These are phyloP conservation scores for Senecio squalidus DNA, from an alignment of 140 eudicot species.

Conservation along the genomic window DNA sequence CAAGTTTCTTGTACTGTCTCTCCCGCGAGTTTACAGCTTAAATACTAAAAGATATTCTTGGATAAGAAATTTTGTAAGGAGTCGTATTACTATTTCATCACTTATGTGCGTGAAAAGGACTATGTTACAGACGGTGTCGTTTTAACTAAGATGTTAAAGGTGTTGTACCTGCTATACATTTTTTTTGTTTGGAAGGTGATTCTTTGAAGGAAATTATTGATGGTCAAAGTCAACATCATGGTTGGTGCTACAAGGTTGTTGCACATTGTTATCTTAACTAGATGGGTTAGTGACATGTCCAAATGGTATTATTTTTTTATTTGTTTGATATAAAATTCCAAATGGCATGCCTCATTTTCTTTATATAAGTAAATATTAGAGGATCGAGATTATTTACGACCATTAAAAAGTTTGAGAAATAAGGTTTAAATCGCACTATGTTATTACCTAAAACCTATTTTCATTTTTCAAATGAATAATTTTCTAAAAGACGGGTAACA, in stretches of 20 bases:
- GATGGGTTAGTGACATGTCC: not conserved
- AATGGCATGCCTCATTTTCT: not conserved
- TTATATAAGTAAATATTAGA: too few relatives aligned
- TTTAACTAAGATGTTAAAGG: too few relatives aligned
- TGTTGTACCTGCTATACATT: not conserved
- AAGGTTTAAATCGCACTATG: too few relatives aligned
- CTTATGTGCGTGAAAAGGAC: not conserved
- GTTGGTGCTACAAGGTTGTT: not conserved
- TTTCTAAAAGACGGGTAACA: too few relatives aligned
- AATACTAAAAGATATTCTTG: not conserved
- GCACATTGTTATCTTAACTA: constrained; percentile 5
- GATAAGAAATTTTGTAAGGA: not conserved
- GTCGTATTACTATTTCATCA: not conserved
- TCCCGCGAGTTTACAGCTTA: not conserved
- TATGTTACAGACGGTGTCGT: too few relatives aligned
- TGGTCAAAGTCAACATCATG: constrained; percentile 7
- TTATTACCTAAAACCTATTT: too few relatives aligned
- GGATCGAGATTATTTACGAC: too few relatives aligned
- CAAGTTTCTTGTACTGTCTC: not conserved
- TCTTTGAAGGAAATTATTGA: not conserved
- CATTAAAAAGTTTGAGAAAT: too few relatives aligned
- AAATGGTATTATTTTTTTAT: not conserved
- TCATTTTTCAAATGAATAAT: too few relatives aligned
- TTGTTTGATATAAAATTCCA: not conserved
- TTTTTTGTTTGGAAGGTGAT: not conserved